Percentiles rank a stretch among this genome's conserved stretches.
phyloP scores from a whole-genome alignment of 129 eudicot genomes.

The Heracleum sosnowskyi region DNA sequence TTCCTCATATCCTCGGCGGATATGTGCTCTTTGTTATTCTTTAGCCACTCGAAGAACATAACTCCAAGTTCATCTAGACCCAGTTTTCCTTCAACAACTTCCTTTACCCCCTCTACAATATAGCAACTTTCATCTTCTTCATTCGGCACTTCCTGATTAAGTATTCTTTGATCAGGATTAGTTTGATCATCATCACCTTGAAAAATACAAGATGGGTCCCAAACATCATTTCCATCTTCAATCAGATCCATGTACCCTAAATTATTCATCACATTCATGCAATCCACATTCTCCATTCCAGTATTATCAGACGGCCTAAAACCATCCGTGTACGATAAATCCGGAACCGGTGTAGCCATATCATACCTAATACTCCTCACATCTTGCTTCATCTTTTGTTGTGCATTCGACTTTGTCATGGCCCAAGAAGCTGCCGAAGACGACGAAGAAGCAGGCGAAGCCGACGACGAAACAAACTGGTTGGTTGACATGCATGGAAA shows the following conservation, averaged over 20 bases:
- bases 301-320: constrained; percentile 1
- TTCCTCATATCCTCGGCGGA: constrained; percentile 86
- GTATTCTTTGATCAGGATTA: background rate
- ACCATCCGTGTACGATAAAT: constrained; percentile 16
- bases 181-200: constrained; percentile 25
- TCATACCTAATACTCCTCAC: background rate
- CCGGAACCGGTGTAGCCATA: background rate
- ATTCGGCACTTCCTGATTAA: background rate
- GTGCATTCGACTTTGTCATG: constrained; percentile 37
- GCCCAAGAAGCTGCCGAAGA: constrained; percentile 60
- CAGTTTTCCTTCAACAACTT: constrained; percentile 16
- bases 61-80: constrained; percentile 46
- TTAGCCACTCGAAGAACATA: constrained; percentile 88
- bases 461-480: constrained; percentile 29
- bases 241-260: constrained; percentile 78
- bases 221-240: constrained; percentile 43
- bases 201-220: constrained; percentile 85
- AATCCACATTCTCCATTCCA: constrained; percentile 34
- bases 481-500: constrained; percentile 81
- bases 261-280: constrained; percentile 77
- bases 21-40: constrained; percentile 60
- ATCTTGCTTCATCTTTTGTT: constrained; percentile 2
- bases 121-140: background rate
- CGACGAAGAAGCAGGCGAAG: constrained; percentile 45
- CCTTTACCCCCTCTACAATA: constrained; percentile 12